phyloP scores from a whole-genome alignment of 2,329 filamentous ascomycete species.

The Aspergillus brasiliensis region DNA sequence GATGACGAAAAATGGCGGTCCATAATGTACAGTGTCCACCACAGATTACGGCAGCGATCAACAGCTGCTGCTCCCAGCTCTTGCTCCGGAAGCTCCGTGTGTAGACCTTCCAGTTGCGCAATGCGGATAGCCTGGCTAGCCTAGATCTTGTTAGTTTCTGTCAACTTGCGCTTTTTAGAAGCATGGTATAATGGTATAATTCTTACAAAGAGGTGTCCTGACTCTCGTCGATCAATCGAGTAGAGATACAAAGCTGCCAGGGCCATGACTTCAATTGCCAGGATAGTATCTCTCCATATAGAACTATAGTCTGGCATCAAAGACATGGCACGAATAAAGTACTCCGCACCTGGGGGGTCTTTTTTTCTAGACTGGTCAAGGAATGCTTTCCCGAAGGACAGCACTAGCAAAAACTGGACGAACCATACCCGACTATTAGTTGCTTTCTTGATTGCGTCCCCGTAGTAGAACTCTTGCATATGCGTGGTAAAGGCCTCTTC shows the following conservation, averaged over 20 bases:
- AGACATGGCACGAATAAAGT: slow-evolving; percentile 29
- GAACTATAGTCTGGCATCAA: slow-evolving; percentile 41
- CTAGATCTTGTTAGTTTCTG: slow-evolving; percentile 22
- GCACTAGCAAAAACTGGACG: slow-evolving; percentile 21
- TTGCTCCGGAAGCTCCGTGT: slow-evolving; percentile 43
- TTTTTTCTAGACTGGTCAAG: slow-evolving; percentile 10
- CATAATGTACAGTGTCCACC: slow-evolving; percentile 48
- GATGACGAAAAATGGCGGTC: slow-evolving; percentile 46
- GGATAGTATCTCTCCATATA: slow-evolving; percentile 41
- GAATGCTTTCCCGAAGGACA: slow-evolving; percentile 23
- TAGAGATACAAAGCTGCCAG: slow-evolving; percentile 43
- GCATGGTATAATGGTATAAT: neutral
- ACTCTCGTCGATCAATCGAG: slow-evolving; percentile 43
- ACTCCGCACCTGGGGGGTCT: slow-evolving; percentile 16
- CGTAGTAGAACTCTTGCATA: slow-evolving; percentile 32
- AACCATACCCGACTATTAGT: slow-evolving; percentile 29
- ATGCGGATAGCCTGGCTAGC: slow-evolving; percentile 45
- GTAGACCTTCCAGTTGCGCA: slow-evolving; percentile 45
- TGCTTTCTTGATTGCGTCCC: slow-evolving; percentile 19
- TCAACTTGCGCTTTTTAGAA: no score
- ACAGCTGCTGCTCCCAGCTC: slow-evolving; percentile 37
- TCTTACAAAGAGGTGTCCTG: slow-evolving; percentile 35
- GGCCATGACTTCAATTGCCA: slow-evolving; percentile 43
- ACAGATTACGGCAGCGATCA: slow-evolving; percentile 39
- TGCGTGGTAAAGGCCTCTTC: slow-evolving; percentile 33